Percentiles rank a stretch among this genome's conserved stretches.
Conservation (phyloP, 345 rosid genomes). For the rapeseed (Brassica napus) region DNA sequence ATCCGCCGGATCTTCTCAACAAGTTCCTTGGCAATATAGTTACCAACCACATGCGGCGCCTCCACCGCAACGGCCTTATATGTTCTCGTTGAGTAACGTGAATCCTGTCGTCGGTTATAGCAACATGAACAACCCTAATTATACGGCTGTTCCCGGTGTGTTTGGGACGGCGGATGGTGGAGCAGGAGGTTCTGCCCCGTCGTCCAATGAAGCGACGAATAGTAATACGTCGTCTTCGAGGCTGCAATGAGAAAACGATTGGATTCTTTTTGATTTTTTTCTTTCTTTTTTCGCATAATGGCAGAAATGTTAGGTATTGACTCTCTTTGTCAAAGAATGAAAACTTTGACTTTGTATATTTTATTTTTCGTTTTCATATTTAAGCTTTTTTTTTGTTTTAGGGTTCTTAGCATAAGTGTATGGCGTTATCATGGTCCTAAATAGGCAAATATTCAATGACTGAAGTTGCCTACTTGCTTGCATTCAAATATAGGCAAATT, state of each 20-base stretch:
- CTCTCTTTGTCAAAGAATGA: conserved; percentile 41
- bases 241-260: conserved; percentile 43
- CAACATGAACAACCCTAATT: conserved; percentile 28
- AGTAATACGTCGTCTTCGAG: conserved; percentile 34
- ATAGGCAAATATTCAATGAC: conserved; percentile 2
- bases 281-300: conserved; percentile 32
- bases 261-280: conserved; percentile 23
- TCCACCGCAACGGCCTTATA: conserved; percentile 27
- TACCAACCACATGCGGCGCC: conserved; percentile 24
- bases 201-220: conserved; percentile 27
- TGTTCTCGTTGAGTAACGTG: conserved; percentile 36
- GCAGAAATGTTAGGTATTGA: conserved; percentile 47
- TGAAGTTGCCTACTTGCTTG: conserved; percentile 12
- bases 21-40: conserved; percentile 33
- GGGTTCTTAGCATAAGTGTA: conserved; percentile 3
- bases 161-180: conserved; percentile 33
- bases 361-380: conserved; percentile 15
- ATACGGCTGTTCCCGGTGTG: conserved; percentile 17
- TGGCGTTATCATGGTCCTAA: conserved; percentile 11
- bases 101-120: conserved; percentile 24
- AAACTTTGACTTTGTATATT: conserved; percentile 39
- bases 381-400: conserved; percentile 2
- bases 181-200: conserved; percentile 34
- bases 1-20: conserved; percentile 35
- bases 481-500: neutral